Evolutionary conservation across 306 rosid species (phyloP).

Genomic region (Mimosa pudica): DNA sequence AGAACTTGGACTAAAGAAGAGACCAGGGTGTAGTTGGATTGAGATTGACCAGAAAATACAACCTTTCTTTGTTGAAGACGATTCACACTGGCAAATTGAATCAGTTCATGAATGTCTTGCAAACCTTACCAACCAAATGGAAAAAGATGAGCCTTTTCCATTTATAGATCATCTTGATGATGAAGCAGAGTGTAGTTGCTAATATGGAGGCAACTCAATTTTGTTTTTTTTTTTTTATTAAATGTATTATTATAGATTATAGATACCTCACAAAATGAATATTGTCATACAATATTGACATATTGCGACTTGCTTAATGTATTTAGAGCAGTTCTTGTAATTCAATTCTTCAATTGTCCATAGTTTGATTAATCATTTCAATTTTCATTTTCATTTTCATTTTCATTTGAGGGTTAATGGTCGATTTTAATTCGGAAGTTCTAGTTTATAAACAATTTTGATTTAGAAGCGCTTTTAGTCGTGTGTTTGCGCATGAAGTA

Average conservation of each 20-base stretch:
- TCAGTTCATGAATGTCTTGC: conserved; percentile 55
- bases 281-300: not conserved
- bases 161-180: conserved; percentile 33
- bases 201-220: not conserved
- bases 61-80: conserved; percentile 68
- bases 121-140: conserved; percentile 64
- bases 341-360: not conserved
- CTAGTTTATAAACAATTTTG: too few relatives aligned
- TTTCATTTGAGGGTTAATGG: not conserved
- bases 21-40: conserved; percentile 85
- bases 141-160: conserved; percentile 44
- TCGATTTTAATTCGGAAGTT: too few relatives aligned
- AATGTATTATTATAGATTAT: not conserved
- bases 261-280: not conserved
- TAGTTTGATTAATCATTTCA: not conserved
- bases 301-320: not conserved
- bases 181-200: not conserved
- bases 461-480: too few relatives aligned
- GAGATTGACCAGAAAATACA: conserved; percentile 65
- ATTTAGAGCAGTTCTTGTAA: not conserved
- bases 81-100: conserved; percentile 56
- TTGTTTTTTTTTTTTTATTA: not conserved
- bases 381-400: not conserved
- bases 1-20: conserved; percentile 71
- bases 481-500: too few relatives aligned